Percentiles rank a stretch among this genome's conserved stretches.
Evolutionary conservation across 2,329 filamentous ascomycete genomes (phyloP).

Genomic region (Penicillium expansum): DNA sequence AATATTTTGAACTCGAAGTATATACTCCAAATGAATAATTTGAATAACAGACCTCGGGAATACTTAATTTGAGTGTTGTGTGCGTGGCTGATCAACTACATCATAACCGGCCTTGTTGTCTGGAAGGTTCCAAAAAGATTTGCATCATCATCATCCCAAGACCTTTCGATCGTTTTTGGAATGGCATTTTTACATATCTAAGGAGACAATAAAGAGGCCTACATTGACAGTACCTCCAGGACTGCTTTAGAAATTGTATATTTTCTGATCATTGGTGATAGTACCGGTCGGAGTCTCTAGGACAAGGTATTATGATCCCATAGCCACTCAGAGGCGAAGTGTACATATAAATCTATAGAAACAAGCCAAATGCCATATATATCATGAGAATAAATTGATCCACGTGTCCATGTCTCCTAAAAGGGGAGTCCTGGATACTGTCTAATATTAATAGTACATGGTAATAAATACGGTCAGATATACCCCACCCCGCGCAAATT

Average conservation of each 20-base stretch:
- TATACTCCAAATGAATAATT: neutral
- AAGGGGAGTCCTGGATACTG: neutral
- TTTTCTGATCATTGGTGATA: neutral
- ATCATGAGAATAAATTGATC: neutral
- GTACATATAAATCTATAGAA: neutral
- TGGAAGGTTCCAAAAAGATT: slow-evolving; percentile 5
- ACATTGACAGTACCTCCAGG: neutral
- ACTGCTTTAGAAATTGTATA: neutral
- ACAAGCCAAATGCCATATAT: neutral
- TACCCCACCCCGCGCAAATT: slow-evolving; percentile 8
- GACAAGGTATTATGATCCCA: too few relatives aligned
- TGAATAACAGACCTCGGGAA: too few relatives aligned
- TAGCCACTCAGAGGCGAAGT: neutral
- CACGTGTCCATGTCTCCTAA: neutral
- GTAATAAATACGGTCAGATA: slow-evolving; percentile 6
- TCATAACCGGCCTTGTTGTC: slow-evolving; percentile 1
- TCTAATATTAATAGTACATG: neutral
- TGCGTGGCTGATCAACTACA: slow-evolving; percentile 3
- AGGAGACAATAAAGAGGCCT: neutral
- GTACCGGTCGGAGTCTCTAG: neutral
- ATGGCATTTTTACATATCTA: too few relatives aligned
- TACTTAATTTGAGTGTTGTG: too few relatives aligned
- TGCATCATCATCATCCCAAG: neutral
- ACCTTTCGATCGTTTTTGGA: too few relatives aligned
- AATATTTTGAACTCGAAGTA: neutral